Conservation (phyloP, 495 filamentous ascomycete genomes). For the Mytilinidion resinicola region DNA sequence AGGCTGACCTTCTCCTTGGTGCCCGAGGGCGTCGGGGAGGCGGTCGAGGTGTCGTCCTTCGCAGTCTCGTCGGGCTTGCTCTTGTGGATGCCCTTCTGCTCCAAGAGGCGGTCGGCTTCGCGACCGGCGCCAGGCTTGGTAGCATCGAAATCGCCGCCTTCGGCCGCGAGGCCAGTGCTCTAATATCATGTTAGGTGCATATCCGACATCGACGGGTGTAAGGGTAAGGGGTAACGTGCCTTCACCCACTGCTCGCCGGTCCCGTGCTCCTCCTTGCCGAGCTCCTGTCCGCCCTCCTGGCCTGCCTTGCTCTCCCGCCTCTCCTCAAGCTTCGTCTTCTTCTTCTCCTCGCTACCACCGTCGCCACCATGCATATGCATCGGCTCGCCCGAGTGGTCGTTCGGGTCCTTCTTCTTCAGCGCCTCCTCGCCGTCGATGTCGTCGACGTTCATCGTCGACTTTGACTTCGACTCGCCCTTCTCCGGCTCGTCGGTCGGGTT, state of each 20-base stretch:
- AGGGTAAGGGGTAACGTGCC: no score
- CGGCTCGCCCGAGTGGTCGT: constrained; percentile 28
- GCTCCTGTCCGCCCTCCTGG: constrained; percentile 47
- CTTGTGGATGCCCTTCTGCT: constrained; percentile 30
- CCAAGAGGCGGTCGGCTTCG: constrained; percentile 55
- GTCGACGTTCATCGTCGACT: constrained; percentile 3
- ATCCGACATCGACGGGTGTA: no score
- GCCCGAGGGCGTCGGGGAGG: background rate
- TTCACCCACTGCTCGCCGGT: constrained; percentile 51
- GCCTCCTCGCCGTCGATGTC: constrained; percentile 23
- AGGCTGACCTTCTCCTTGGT: constrained; percentile 23
- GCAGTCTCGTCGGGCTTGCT: constrained; percentile 4
- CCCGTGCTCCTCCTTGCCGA: constrained; percentile 42
- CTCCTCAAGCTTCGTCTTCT: constrained; percentile 13
- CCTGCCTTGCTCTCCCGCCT: constrained; percentile 36
- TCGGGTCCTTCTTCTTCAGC: constrained; percentile 18
- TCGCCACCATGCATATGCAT: constrained; percentile 28
- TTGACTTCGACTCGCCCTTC: constrained; percentile 2
- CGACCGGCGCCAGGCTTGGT: constrained; percentile 53
- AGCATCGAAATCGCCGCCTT: constrained; percentile 55
- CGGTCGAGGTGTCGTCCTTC: background rate
- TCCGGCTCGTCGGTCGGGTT: constrained; percentile 30
- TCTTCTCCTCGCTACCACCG: constrained; percentile 7
- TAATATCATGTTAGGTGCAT: no score
- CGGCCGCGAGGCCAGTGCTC: constrained; percentile 48